These are phyloP conservation scores for Perkinsus olseni DNA, from an alignment of 169 alveolate species.

Conservation along the genomic window DNA sequence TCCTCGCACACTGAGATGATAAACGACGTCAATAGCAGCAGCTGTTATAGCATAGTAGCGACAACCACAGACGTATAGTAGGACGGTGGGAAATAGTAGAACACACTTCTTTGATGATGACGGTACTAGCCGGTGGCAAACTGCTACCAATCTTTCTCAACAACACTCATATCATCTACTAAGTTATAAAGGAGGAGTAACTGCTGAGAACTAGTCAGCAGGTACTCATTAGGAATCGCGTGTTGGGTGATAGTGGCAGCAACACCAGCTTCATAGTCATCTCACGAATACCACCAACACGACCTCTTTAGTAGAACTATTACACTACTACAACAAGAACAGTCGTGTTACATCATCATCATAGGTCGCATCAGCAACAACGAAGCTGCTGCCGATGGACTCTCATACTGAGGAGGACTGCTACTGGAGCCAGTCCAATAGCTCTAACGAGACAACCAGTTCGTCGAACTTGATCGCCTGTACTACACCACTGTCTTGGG, in stretches of 20 bases:
- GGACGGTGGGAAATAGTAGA: neutral
- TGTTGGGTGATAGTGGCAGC: neutral
- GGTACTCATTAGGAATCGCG: neutral
- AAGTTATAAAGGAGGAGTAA: neutral
- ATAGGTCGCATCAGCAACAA: neutral
- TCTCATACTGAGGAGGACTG: neutral
- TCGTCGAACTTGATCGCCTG: neutral
- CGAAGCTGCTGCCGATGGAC: neutral
- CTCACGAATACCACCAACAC: neutral
- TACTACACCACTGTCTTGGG: neutral
- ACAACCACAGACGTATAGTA: neutral
- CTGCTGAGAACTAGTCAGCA: neutral
- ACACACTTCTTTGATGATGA: neutral
- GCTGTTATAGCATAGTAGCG: neutral
- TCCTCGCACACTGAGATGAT: neutral
- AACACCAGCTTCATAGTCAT: neutral
- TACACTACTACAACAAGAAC: neutral
- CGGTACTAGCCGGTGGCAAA: neutral
- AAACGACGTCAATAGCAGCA: neutral
- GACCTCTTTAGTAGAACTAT: neutral
- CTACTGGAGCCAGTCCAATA: neutral
- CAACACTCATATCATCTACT: neutral
- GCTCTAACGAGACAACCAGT: neutral
- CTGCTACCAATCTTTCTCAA: neutral
- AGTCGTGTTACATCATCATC: neutral